Evolutionary conservation across 305 asterid genomes (phyloP).

Genomic region (Fraxinus xanthoxyloides): DNA sequence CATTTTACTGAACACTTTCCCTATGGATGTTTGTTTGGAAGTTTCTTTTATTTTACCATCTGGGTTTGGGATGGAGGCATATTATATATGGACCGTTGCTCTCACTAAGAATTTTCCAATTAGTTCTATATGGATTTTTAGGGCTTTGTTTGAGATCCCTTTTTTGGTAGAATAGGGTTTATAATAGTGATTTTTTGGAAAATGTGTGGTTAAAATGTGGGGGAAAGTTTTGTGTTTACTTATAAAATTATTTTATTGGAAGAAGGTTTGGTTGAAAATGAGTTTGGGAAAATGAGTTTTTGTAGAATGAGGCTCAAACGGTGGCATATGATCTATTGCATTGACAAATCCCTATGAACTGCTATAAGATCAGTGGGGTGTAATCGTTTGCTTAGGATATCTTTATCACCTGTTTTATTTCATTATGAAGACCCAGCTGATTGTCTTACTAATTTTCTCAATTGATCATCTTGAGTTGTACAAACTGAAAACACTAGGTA

Average conservation of each 20-base stretch:
- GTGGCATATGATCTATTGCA: neutral
- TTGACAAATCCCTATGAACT: neutral
- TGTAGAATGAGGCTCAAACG: neutral
- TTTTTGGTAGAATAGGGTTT: neutral
- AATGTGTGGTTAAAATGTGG: neutral
- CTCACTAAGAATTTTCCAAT: neutral
- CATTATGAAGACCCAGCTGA: neutral
- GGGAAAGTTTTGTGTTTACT: too few species aligned
- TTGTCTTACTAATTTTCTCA: neutral
- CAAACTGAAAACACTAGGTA: neutral
- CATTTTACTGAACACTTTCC: neutral
- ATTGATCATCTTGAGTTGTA: neutral
- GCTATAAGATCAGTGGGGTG: neutral
- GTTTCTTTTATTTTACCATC: neutral
- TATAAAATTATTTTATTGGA: too few species aligned
- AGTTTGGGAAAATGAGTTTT: neutral
- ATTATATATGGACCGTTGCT: neutral
- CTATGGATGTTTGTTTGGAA: neutral
- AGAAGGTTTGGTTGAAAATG: neutral
- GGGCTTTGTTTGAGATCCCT: neutral
- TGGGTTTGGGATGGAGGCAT: neutral
- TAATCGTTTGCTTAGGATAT: neutral
- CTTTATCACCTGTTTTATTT: neutral
- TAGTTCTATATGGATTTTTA: neutral
- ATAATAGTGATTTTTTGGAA: neutral